Conservation (phyloP, 768 basidiomycete species). For the Saitozyma podzolica region DNA sequence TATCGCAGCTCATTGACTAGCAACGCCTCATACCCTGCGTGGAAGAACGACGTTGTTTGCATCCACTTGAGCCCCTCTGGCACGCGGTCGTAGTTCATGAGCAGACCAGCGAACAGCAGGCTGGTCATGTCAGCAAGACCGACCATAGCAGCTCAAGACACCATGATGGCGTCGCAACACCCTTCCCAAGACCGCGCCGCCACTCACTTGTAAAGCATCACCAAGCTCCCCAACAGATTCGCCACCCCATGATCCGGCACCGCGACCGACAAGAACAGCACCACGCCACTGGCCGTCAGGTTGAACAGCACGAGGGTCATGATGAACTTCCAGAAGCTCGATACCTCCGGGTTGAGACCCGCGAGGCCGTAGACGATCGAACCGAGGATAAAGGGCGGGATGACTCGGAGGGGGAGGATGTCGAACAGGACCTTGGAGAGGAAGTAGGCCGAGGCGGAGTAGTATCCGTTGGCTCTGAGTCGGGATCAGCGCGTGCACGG, state of each 20-base stretch:
- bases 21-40: slow-evolving; percentile 94
- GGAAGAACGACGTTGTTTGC: slow-evolving; percentile 93
- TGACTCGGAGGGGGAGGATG: slow-evolving; percentile 87
- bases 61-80: slow-evolving; percentile 74
- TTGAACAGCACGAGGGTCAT: slow-evolving; percentile 95
- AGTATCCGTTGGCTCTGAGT: slow-evolving; percentile 89
- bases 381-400: slow-evolving; percentile 93
- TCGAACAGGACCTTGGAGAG: slow-evolving; percentile 96
- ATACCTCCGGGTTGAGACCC: slow-evolving; percentile 86
- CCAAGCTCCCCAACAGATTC: slow-evolving; percentile 86
- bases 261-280: slow-evolving; percentile 84
- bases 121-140: slow-evolving; percentile 55
- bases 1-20: slow-evolving; percentile 97
- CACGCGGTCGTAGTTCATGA: slow-evolving; percentile 90
- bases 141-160: background rate
- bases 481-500: background rate
- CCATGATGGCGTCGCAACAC: background rate
- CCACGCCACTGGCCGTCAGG: slow-evolving; percentile 87
- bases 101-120: slow-evolving; percentile 87
- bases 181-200: background rate
- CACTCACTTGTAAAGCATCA: slow-evolving; percentile 97
- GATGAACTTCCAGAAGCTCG: slow-evolving; percentile 97
- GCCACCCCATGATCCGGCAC: slow-evolving; percentile 85
- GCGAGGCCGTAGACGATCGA: slow-evolving; percentile 93
- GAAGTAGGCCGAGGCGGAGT: slow-evolving; percentile 95